These are phyloP conservation scores for Podaxis pistillaris DNA, from an alignment of 768 basidiomycete genomes.

Conservation along the genomic window DNA sequence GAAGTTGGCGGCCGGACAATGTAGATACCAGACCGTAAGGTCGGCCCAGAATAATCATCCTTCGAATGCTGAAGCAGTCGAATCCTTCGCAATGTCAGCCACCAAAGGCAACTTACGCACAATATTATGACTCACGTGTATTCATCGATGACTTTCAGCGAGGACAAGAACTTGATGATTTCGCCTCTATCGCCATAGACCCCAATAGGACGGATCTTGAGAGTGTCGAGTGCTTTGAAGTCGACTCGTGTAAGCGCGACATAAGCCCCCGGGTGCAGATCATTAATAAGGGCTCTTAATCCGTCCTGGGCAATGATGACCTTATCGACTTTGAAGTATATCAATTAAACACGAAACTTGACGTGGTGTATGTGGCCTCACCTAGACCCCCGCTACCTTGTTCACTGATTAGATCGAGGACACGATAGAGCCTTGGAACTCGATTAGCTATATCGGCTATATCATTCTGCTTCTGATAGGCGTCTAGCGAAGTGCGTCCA, in stretches of 20 bases:
- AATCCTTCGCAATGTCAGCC: constrained; percentile 8
- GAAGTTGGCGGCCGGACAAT: constrained; percentile 25
- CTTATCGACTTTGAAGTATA: constrained; percentile 47
- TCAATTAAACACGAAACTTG: neutral
- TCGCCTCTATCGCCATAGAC: constrained; percentile 55
- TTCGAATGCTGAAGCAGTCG: constrained; percentile 11
- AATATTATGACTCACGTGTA: constrained; percentile 32
- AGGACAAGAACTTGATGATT: constrained; percentile 43
- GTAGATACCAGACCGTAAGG: constrained; percentile 53
- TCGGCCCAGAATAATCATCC: constrained; percentile 5
- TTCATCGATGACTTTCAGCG: constrained; percentile 34
- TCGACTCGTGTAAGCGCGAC: constrained; percentile 53
- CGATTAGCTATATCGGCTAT: neutral
- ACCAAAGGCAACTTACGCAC: neutral
- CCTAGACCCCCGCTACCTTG: constrained; percentile 39
- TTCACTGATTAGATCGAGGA: constrained; percentile 21
- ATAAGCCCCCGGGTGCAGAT: constrained; percentile 50
- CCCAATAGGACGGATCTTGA: constrained; percentile 48
- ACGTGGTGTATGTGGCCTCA: constrained; percentile 20
- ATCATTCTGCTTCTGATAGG: neutral
- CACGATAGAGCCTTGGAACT: constrained; percentile 8
- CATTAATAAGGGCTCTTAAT: constrained; percentile 46
- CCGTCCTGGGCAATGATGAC: constrained; percentile 57
- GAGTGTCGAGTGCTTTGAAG: constrained; percentile 49
- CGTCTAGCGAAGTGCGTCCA: too few relatives aligned